Evolutionary conservation across 805 yeast genomes (phyloP).

Genomic region (Kurtzmaniella fragi): DNA sequence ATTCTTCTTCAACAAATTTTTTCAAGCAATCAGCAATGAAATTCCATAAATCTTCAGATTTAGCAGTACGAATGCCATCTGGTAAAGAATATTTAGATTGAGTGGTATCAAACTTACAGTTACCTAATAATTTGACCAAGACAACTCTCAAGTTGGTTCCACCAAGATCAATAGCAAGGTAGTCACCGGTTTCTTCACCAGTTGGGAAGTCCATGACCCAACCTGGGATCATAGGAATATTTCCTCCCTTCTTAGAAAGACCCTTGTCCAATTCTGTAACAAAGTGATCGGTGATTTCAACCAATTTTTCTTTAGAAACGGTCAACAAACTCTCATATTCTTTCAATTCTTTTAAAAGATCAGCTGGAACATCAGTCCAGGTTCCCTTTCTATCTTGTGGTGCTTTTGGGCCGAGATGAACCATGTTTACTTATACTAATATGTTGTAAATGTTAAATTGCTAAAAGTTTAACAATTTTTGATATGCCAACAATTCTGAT

Average conservation of each 20-base stretch:
- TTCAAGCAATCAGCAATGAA: conserved; percentile 82
- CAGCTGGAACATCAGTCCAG: conserved; percentile 59
- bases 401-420: conserved; percentile 76
- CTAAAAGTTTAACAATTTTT: too few species aligned
- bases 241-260: conserved; percentile 67
- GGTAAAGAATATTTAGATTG: conserved; percentile 88
- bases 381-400: conserved; percentile 74
- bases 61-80: conserved; percentile 68
- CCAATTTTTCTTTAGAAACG: conserved; percentile 56
- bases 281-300: conserved; percentile 69
- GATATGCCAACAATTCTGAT: too few species aligned
- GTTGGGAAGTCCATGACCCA: conserved; percentile 95
- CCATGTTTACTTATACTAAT: conserved; percentile 41
- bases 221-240: conserved; percentile 94
- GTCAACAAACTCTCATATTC: conserved; percentile 58
- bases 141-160: conserved; percentile 96
- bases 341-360: conserved; percentile 52
- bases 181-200: conserved; percentile 87
- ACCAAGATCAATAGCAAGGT: conserved; percentile 91
- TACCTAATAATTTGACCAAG: conserved; percentile 76
- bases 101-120: conserved; percentile 75
- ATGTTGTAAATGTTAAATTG: too few species aligned
- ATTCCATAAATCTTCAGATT: conserved; percentile 70
- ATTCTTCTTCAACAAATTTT: conserved; percentile 59
- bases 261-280: conserved; percentile 79